Evolutionary conservation across 768 basidiomycete species (phyloP), one percentile per base, ranked within the genome.

Genomic region (Cystofilobasidium capitatum): DNA sequence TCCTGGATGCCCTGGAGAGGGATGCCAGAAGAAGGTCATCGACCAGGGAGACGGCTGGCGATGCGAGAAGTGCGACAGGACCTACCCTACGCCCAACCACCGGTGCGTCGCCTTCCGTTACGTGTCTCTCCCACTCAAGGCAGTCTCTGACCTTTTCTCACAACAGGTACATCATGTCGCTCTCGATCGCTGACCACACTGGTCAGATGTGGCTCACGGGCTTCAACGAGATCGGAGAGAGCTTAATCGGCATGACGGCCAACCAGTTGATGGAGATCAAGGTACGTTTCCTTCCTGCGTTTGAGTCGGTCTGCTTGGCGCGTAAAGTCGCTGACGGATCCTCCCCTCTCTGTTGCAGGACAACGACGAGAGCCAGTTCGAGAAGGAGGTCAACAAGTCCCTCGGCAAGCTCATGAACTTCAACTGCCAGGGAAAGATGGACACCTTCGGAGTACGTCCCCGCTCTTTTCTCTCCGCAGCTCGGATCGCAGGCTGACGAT

Each of bases 191-290:
- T n/a, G 96, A 99, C 76, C 83, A 86, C 79, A 88, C 90, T 22
- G 86, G 85, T 26, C 89, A 93, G 76, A 82, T 85, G 22, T 98
- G 94, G 94, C 79, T 97, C 54, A 89, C 89, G 70, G 91, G 88
- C 4, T 99, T 99, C 81, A 94, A 99, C 75, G 94, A 98, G 8
- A 84, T 87, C 39, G 96, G 91, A 6, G 76, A 84, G 62, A 78
- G 80, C 5, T 77, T 99, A 20, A 86, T 97, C 70, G 87, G 84
- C 33, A 86, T 84, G 79, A 78, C 83, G 37, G 94, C 90, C 14
- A 84, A 91, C 72, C 86, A 92, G 17, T 75, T 98, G 49, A 77
- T 86, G 64, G 81, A 80, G n/a, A 80, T 91, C 70, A 88, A 83
- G 81, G 89, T 88, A 49, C 36, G 59, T 36, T 24, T 14, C 24